phyloP scores from a whole-genome alignment of 2,329 filamentous ascomycete species.

The Aspergillus chevalieri region DNA sequence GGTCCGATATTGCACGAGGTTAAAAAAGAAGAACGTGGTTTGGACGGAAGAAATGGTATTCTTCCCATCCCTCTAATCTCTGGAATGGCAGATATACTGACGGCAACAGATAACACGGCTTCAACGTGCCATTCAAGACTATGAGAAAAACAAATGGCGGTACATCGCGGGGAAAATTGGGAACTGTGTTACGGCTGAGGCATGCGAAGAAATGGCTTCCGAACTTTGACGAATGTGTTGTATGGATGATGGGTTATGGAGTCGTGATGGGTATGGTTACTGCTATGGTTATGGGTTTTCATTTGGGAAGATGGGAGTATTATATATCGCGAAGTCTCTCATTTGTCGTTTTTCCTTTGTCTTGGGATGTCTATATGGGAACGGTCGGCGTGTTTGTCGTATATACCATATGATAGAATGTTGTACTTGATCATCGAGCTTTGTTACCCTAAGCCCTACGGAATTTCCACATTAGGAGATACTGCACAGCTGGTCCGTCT shows the following conservation, averaged over 20 bases:
- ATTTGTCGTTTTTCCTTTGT: background rate
- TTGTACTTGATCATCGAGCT: background rate
- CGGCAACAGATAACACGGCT: slow-evolving; percentile 30
- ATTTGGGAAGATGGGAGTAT: background rate
- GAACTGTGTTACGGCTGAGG: slow-evolving; percentile 77
- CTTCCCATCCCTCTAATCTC: slow-evolving; percentile 1
- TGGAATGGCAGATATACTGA: background rate
- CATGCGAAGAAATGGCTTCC: slow-evolving; percentile 74
- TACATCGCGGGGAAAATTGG: slow-evolving; percentile 88
- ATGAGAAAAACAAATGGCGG: slow-evolving; percentile 71
- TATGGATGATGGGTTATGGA: background rate
- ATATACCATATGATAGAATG: background rate
- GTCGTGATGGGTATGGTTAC: background rate
- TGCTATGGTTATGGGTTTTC: background rate
- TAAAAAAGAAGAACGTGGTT: slow-evolving; percentile 86
- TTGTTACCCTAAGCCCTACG: slow-evolving; percentile 17
- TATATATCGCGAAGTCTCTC: background rate
- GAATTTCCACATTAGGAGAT: slow-evolving; percentile 8
- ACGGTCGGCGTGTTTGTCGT: background rate
- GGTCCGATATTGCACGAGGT: slow-evolving; percentile 89
- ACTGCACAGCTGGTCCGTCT: slow-evolving; percentile 10
- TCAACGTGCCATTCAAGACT: slow-evolving; percentile 35
- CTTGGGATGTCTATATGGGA: background rate
- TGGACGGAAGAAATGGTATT: slow-evolving; percentile 89
- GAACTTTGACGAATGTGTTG: slow-evolving; percentile 17